Evolutionary conservation across 31 red algal species (phyloP).

Genomic region (Odonthalia washingtoniensis): DNA sequence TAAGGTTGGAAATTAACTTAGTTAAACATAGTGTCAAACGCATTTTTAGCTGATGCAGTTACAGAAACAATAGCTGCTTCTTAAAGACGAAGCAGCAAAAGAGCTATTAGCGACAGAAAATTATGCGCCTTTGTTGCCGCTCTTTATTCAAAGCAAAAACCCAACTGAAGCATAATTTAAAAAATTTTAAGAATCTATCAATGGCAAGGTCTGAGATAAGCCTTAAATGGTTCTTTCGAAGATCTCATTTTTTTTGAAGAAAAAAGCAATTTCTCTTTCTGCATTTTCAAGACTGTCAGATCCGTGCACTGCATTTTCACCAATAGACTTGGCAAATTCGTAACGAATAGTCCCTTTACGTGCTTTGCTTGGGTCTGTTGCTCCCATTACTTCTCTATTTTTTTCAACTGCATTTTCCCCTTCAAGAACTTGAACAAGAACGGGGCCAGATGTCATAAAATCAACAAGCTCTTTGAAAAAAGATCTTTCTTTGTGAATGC

Average conservation of each 20-base stretch:
- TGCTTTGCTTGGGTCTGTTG: constrained; percentile 79
- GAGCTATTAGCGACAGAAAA: too few species aligned
- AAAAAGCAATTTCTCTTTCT: constrained; percentile 5
- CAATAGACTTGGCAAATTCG: constrained; percentile 65
- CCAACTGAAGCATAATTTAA: too few species aligned
- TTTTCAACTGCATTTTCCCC: constrained; percentile 75
- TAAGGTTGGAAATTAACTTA: too few species aligned
- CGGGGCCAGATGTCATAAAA: constrained; percentile 93
- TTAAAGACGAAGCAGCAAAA: too few species aligned
- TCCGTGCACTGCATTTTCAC: constrained; percentile 19
- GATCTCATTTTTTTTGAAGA: not conserved
- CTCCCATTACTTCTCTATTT: constrained; percentile 88
- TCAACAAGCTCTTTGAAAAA: constrained; percentile 86
- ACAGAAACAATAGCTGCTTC: too few species aligned
- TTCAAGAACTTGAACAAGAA: constrained; percentile 93
- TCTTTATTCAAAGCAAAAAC: too few species aligned
- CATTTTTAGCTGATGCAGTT: too few species aligned
- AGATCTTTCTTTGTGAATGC: constrained; percentile 68
- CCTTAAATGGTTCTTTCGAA: too few species aligned
- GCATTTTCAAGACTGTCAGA: not conserved
- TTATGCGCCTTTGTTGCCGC: too few species aligned
- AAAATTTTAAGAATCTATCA: too few species aligned
- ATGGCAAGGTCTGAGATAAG: too few species aligned
- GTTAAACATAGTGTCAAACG: too few species aligned
- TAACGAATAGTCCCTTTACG: constrained; percentile 90